Conservation (phyloP, 768 basidiomycete species). For the Xerocomellus intermedius region DNA sequence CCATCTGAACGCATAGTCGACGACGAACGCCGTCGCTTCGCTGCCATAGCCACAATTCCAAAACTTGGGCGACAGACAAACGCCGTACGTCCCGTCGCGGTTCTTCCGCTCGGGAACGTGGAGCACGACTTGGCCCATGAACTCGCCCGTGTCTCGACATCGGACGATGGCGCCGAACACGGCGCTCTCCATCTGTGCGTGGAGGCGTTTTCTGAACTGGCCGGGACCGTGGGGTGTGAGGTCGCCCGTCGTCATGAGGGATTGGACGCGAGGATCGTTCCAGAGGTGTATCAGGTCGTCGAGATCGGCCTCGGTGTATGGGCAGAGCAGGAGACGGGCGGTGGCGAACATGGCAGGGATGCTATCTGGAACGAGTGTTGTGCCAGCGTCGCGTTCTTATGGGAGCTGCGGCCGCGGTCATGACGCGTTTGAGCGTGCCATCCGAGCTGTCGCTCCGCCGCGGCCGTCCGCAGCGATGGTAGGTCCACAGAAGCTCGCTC, state of each 20-base stretch:
- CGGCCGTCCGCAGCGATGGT: too few relatives aligned
- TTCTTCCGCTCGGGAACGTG: slow-evolving; percentile 26
- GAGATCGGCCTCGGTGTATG: slow-evolving; percentile 33
- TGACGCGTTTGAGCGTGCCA: neutral
- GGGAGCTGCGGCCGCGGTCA: slow-evolving; percentile 23
- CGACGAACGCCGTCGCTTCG: slow-evolving; percentile 40
- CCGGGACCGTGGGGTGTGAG: slow-evolving; percentile 10
- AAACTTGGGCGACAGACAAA: slow-evolving; percentile 31
- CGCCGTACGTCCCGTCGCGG: slow-evolving; percentile 33
- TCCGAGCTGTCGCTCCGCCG: too few relatives aligned
- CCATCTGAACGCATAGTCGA: slow-evolving; percentile 41
- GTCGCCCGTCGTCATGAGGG: slow-evolving; percentile 15
- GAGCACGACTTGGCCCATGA: slow-evolving; percentile 34
- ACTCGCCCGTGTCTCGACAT: slow-evolving; percentile 27
- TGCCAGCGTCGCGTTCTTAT: neutral
- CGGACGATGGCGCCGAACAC: slow-evolving; percentile 31
- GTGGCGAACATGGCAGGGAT: slow-evolving; percentile 28
- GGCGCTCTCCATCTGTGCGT: slow-evolving; percentile 23
- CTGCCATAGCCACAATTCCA: slow-evolving; percentile 44
- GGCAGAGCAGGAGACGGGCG: slow-evolving; percentile 34
- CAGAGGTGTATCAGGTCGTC: slow-evolving; percentile 29
- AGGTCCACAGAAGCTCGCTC: neutral
- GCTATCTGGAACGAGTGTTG: neutral
- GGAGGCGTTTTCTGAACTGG: slow-evolving; percentile 20
- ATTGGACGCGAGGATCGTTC: slow-evolving; percentile 30